Conservation (phyloP, 768 basidiomycete species). For the Epithele typhae region DNA sequence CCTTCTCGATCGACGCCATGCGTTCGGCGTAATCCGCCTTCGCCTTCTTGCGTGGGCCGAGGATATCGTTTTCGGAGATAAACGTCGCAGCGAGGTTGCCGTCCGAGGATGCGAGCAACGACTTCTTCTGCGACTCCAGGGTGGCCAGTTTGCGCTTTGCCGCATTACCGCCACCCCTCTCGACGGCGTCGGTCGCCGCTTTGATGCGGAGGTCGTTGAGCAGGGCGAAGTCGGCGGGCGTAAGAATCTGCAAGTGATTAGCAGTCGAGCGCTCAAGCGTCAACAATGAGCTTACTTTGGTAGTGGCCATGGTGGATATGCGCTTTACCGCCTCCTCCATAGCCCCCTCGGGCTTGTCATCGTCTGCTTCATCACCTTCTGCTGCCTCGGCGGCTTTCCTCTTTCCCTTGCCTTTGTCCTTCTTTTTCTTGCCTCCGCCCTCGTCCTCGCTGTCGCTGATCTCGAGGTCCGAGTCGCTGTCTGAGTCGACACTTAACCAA, state of each 20-base stretch:
- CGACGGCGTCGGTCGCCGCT: conserved; percentile 67
- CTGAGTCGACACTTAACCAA: conserved; percentile 79
- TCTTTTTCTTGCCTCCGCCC: conserved; percentile 24
- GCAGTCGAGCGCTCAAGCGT: not conserved
- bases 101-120: conserved; percentile 31
- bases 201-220: conserved; percentile 84
- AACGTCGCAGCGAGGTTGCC: conserved; percentile 52
- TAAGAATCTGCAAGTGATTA: conserved; percentile 67
- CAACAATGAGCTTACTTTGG: conserved; percentile 54
- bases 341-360: conserved; percentile 19
- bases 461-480: conserved; percentile 61
- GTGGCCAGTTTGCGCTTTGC: conserved; percentile 88
- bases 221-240: conserved; percentile 93
- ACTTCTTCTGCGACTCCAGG: conserved; percentile 69
- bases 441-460: conserved; percentile 88
- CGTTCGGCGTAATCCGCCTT: conserved; percentile 95
- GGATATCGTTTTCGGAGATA: conserved; percentile 86
- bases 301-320: conserved; percentile 69
- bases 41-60: conserved; percentile 89
- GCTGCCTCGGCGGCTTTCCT: conserved; percentile 40
- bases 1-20: conserved; percentile 86
- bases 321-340: conserved; percentile 30
- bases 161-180: conserved; percentile 62
- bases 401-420: conserved; percentile 18
- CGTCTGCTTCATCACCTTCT: conserved; percentile 65